Evolutionary conservation across 106 monocot genomes (phyloP).

Genomic region (Dioscorea dumetorum): DNA sequence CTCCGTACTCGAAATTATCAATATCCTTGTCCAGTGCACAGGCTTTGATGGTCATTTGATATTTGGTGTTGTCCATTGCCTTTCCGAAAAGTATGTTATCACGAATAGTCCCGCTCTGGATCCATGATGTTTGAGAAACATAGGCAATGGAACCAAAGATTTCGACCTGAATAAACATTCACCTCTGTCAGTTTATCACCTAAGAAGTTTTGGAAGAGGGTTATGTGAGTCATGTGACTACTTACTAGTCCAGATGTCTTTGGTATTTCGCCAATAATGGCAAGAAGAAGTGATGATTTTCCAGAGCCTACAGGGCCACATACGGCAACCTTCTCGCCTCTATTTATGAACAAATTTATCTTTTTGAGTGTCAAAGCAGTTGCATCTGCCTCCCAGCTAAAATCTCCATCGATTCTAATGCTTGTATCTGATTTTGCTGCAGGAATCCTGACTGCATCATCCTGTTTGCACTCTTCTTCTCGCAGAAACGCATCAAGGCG

Average conservation of each 20-base stretch:
- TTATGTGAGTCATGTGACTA: background rate
- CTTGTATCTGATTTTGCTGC: slow-evolving; percentile 1
- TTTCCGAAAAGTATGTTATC: slow-evolving; percentile 74
- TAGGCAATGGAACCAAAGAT: slow-evolving; percentile 60
- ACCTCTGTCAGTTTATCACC: background rate
- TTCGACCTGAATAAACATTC: slow-evolving; percentile 37
- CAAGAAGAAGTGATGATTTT: slow-evolving; percentile 55
- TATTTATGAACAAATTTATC: slow-evolving; percentile 25
- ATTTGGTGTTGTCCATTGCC: slow-evolving; percentile 44
- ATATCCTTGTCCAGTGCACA: slow-evolving; percentile 82
- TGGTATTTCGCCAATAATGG: slow-evolving; percentile 72
- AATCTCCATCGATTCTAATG: slow-evolving; percentile 23
- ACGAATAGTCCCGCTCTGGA: slow-evolving; percentile 60
- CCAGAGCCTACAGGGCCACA: slow-evolving; percentile 79
- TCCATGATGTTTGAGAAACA: slow-evolving; percentile 84
- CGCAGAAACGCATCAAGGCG: slow-evolving; percentile 54
- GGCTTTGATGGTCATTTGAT: slow-evolving; percentile 46
- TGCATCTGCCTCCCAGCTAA: slow-evolving; percentile 39
- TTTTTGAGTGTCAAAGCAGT: slow-evolving; percentile 27
- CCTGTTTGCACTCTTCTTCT: slow-evolving; percentile 63
- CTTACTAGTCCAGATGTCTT: slow-evolving; percentile 58
- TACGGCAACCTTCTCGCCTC: slow-evolving; percentile 57
- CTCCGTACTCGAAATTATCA: slow-evolving; percentile 61
- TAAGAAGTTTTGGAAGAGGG: no score
- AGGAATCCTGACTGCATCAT: slow-evolving; percentile 16